Evolutionary conservation across 371 early-diverging fungal genomes (phyloP).

Genomic region (Lichtheimia corymbifera): DNA sequence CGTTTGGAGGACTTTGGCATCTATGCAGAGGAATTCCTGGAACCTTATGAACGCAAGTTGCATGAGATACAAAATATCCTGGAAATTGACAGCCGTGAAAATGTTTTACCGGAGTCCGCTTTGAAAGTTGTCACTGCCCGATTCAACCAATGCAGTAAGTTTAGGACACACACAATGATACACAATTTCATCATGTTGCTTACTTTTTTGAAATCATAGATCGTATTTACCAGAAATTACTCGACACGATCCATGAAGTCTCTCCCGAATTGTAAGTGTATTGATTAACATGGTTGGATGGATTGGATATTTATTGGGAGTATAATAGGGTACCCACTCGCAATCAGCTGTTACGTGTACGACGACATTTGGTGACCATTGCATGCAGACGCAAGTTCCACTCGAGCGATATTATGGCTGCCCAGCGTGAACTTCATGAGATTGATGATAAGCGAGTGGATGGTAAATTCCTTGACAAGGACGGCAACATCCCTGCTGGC

Average conservation of each 20-base stretch:
- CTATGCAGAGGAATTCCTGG: conserved; percentile 55
- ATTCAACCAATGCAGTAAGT: conserved; percentile 46
- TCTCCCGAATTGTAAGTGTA: conserved; percentile 39
- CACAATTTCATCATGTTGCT: not conserved
- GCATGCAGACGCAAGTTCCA: conserved; percentile 44
- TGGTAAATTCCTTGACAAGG: conserved; percentile 67
- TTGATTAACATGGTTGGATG: not conserved
- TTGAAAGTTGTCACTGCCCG: conserved; percentile 36
- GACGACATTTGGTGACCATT: conserved; percentile 57
- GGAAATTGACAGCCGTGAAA: conserved; percentile 26
- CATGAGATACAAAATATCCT: conserved; percentile 42
- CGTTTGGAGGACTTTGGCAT: conserved; percentile 69
- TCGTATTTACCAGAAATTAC: conserved; percentile 28
- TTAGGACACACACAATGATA: not conserved
- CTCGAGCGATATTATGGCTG: conserved; percentile 42
- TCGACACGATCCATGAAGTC: conserved; percentile 43
- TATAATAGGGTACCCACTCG: conserved; percentile 60
- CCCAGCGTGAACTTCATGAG: conserved; percentile 68
- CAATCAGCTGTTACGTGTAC: conserved; percentile 63
- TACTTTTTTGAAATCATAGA: conserved; percentile 16
- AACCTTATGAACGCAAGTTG: conserved; percentile 36
- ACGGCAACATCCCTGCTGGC: conserved; percentile 70
- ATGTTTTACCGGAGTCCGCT: conserved; percentile 26
- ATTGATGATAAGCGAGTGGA: conserved; percentile 69
- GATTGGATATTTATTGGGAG: not conserved